A percentile compares a stretch with the other conserved stretches of the same genome.
Evolutionary conservation across 2,329 filamentous ascomycete genomes (phyloP).

Genomic region (Alternaria sp.): DNA sequence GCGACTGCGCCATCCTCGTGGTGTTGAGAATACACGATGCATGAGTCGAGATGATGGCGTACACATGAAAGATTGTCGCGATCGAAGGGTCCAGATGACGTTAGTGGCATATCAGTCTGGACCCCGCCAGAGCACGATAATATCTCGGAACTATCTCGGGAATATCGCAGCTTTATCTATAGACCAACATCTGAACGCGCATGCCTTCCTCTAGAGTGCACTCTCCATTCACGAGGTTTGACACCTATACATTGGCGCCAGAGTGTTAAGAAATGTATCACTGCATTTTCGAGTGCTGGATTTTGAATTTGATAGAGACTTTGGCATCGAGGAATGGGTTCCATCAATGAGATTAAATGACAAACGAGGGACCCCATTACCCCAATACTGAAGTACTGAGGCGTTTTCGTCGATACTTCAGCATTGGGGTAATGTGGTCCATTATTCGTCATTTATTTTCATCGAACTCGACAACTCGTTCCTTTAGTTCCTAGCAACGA

Average conservation of each 20-base stretch:
- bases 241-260: background rate
- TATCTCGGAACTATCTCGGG: background rate
- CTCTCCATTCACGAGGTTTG: background rate
- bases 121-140: background rate
- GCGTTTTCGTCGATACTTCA: too few species aligned
- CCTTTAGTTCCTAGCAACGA: background rate
- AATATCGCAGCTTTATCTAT: background rate
- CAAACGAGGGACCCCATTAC: too few species aligned
- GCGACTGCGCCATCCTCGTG: slow-evolving; percentile 32
- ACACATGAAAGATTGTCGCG: background rate
- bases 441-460: background rate
- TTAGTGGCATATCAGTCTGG: background rate
- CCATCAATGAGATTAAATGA: too few species aligned
- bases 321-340: too few species aligned
- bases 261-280: background rate
- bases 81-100: slow-evolving; percentile 14
- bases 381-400: too few species aligned
- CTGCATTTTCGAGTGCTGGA: too few species aligned
- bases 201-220: fast-evolving
- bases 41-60: slow-evolving; percentile 7
- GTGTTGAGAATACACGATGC: slow-evolving; percentile 2
- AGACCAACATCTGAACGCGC: background rate
- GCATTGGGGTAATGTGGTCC: too few species aligned
- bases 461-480: background rate
- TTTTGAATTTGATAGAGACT: too few species aligned